phyloP scores from a whole-genome alignment of 75 land plant genomes.

The Pseudotsuga menziesii region DNA sequence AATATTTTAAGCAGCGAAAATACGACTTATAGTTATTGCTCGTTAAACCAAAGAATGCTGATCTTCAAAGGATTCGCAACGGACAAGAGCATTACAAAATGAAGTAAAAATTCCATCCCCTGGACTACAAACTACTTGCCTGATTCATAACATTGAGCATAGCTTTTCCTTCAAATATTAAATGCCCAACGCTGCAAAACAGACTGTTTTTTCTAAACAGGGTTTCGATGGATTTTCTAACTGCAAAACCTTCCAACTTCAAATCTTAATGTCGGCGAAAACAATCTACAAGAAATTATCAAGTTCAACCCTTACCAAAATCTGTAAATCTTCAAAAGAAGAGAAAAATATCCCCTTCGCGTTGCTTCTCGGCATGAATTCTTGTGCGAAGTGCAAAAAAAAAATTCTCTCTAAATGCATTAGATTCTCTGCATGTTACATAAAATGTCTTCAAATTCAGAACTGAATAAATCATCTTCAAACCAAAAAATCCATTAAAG shows the following conservation, averaged over 20 bases:
- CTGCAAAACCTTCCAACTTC: no score
- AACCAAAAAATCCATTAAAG: background rate
- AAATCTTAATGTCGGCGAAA: no score
- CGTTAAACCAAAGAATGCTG: background rate
- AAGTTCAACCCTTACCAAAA: no score
- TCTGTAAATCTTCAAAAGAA: no score
- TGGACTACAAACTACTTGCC: background rate
- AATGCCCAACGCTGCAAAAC: background rate
- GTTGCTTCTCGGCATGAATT: background rate
- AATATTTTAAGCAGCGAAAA: background rate
- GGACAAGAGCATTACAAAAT: background rate
- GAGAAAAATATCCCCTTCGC: background rate
- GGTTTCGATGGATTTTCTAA: background rate
- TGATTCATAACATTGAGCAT: background rate
- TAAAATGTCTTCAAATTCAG: background rate
- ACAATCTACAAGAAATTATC: no score
- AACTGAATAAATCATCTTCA: background rate
- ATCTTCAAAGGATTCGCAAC: background rate
- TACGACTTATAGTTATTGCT: background rate
- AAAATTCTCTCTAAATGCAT: background rate
- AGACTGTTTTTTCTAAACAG: background rate
- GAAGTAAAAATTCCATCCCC: background rate
- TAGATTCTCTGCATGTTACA: background rate
- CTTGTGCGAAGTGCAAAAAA: background rate
- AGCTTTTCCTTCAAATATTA: background rate